Conservation (phyloP, 1,139 yeast genomes). For the Hyphopichia fennica region DNA sequence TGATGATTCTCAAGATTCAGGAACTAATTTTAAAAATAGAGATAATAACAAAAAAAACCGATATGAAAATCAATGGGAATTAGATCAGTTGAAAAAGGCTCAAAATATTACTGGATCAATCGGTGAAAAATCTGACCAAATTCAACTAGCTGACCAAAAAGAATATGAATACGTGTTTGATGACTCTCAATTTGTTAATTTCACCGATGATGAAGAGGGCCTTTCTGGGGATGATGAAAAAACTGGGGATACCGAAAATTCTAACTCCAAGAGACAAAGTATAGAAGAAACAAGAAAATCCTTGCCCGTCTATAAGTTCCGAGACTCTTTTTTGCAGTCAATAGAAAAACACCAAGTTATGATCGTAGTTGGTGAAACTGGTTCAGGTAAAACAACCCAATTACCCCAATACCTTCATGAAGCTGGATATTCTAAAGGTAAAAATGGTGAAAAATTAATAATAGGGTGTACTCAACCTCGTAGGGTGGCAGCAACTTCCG, state of each 20-base stretch:
- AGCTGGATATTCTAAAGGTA: constrained; percentile 66
- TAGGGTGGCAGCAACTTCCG: constrained; percentile 93
- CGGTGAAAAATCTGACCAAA: constrained; percentile 24
- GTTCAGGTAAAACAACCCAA: constrained; percentile 97
- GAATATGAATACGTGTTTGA: constrained; percentile 85
- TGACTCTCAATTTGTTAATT: constrained; percentile 69
- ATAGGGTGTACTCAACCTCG: constrained; percentile 96
- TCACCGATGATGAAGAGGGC: constrained; percentile 49
- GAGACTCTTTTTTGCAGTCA: constrained; percentile 62
- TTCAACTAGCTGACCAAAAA: constrained; percentile 40
- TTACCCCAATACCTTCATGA: constrained; percentile 86
- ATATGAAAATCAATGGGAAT: constrained; percentile 62
- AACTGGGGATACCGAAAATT: constrained; percentile 11
- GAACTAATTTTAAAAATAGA: constrained; percentile 13
- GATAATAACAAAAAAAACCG: constrained; percentile 12
- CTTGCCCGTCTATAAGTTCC: constrained; percentile 73
- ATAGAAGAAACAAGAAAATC: constrained; percentile 48
- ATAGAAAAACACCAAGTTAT: constrained; percentile 68
- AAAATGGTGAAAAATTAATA: constrained; percentile 28
- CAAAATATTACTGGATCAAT: constrained; percentile 21
- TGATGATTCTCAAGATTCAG: constrained; percentile 10
- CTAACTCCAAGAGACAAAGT: neutral
- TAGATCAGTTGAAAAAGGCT: constrained; percentile 58
- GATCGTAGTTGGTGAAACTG: constrained; percentile 95
- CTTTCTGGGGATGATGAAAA: constrained; percentile 23